Percentiles rank a stretch among this genome's conserved stretches.
Evolutionary conservation across 495 filamentous ascomycete genomes (phyloP).

Genomic region (Symbiotaphrina buchneri): DNA sequence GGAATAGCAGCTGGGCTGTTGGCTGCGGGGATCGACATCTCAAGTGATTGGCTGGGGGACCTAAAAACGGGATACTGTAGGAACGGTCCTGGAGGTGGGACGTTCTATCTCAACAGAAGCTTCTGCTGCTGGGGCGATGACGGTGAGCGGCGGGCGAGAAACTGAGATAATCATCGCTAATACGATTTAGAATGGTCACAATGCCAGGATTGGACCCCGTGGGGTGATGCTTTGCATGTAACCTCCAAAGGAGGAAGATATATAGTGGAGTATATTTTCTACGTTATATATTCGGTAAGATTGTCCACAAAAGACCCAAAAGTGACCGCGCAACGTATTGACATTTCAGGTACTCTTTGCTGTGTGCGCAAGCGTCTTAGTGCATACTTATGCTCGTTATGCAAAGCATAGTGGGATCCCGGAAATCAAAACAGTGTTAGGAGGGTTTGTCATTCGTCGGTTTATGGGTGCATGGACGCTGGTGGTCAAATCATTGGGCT

Average conservation of each 20-base stretch:
- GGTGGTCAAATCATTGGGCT: conserved; percentile 70
- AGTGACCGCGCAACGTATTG: background rate
- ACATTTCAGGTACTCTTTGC: conserved; percentile 61
- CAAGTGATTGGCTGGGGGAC: conserved; percentile 87
- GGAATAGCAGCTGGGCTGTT: conserved; percentile 65
- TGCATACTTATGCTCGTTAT: conserved; percentile 65
- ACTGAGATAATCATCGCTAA: conserved; percentile 4
- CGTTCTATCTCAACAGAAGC: conserved; percentile 69
- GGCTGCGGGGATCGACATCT: conserved; percentile 75
- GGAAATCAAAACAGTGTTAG: conserved; percentile 91
- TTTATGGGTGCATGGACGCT: conserved; percentile 92
- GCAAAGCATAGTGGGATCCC: conserved; percentile 94
- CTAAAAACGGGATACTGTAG: conserved; percentile 82
- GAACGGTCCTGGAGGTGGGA: conserved; percentile 47
- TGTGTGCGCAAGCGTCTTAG: conserved; percentile 51
- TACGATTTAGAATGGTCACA: conserved; percentile 32
- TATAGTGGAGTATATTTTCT: conserved; percentile 71
- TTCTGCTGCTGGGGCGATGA: conserved; percentile 92
- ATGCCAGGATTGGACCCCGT: conserved; percentile 69
- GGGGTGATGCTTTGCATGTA: conserved; percentile 52
- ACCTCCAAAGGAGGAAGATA: conserved; percentile 43
- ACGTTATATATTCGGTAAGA: conserved; percentile 55
- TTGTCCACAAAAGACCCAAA: too few species aligned
- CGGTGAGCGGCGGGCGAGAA: conserved; percentile 16
- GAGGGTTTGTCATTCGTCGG: conserved; percentile 78